Base-by-base conservation (phyloP, 2,329 filamentous ascomycete species). In the Helicocarpus griseus region DNA sequence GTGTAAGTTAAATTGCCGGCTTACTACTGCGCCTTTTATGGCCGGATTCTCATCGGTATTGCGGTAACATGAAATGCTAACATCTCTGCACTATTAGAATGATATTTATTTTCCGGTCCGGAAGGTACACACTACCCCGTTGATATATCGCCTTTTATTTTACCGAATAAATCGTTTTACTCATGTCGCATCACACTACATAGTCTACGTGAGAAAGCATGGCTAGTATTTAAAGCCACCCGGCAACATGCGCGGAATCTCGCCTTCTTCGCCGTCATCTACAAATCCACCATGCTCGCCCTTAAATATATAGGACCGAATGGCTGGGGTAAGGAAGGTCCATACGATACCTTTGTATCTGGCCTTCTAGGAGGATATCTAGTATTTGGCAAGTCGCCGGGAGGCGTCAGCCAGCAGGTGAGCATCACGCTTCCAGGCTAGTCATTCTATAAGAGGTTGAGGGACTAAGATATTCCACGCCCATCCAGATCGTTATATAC, bases 71-170 rank as follows among this genome's bases (percentile, higher is more conserved):
- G 17, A 49, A 58, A 54, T 63, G 54, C 52, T 57, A 48, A 58
- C 46, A 36, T 36, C 26, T 35, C 35, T 21, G 26, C 49, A 49
- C 19, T 38, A 46, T 61, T 4, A 89, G 86, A 48, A 98, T 98
- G 91, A 89, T 96, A 59, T 86, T 97, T 61, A 81, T 98, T 60
- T 98, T 98, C 76, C 87, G 93, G 60, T 89, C 86, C 8, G 93
- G 91, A 73, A 86, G 86, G 78, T 88, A 78, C 63, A 19, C 49
- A 56, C 28, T 38, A 33, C 5, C 14, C 29, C 29, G 2, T 29
- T 22, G 21, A 45, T 19, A 11, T 5, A 21, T 9, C 24, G 21
- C 5, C n/a, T 14, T 6, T 56, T 48, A 48, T 41, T 48, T 49
- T 21, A 45, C 40, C 38, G 41, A 26, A 52, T 52, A 14, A 2